phyloP scores from a whole-genome alignment of 768 basidiomycete genomes.

The Termitomyces sp. region DNA sequence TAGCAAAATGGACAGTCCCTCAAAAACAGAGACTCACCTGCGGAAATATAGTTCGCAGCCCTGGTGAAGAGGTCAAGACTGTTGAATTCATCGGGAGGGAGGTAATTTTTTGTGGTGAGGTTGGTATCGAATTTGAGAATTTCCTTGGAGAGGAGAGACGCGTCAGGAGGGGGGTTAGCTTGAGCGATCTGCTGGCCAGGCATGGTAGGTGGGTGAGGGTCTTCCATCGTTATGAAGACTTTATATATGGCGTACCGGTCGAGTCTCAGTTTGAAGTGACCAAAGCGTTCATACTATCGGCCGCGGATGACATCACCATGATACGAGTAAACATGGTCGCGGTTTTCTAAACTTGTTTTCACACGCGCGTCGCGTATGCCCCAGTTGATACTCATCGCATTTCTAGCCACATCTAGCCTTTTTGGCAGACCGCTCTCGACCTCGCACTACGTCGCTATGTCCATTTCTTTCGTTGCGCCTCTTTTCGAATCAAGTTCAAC shows the following conservation, averaged over 20 bases:
- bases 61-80: slow-evolving; percentile 52
- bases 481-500: not conserved
- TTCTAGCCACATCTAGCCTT: not conserved
- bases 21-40: slow-evolving; percentile 40
- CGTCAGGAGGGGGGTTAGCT: slow-evolving; percentile 67
- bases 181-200: slow-evolving; percentile 54
- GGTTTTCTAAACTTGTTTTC: no score
- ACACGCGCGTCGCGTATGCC: no score
- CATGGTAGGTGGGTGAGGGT: slow-evolving; percentile 25
- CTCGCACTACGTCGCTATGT: not conserved
- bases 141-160: slow-evolving; percentile 61
- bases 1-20: not conserved
- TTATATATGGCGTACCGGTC: not conserved
- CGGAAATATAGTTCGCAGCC: slow-evolving; percentile 68
- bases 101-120: slow-evolving; percentile 42
- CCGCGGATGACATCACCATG: not conserved
- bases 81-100: slow-evolving; percentile 48
- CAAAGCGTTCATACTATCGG: not conserved
- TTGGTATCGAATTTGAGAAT: slow-evolving; percentile 47
- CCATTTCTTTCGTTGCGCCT: not conserved
- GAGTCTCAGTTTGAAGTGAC: not conserved
- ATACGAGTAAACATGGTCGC: not conserved
- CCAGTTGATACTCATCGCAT: no score
- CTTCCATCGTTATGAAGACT: not conserved
- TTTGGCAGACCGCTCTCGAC: not conserved